phyloP scores from a whole-genome alignment of 1,139 yeast genomes.

The Hyphopichia buzzinii region DNA sequence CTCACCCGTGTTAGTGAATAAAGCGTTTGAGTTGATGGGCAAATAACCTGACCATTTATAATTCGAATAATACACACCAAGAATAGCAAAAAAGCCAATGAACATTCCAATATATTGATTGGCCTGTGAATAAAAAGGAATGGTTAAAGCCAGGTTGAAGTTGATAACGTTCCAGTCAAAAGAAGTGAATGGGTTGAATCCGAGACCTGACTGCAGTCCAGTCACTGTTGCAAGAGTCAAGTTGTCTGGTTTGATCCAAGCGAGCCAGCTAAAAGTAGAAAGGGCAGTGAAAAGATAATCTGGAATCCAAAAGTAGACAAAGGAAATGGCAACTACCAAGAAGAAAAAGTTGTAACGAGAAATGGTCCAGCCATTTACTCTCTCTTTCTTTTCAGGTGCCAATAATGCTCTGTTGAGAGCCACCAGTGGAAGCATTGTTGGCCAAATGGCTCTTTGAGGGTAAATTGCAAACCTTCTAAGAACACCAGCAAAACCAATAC shows the following conservation, averaged over 20 bases:
- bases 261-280: slow-evolving; percentile 36
- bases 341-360: slow-evolving; percentile 32
- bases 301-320: slow-evolving; percentile 36
- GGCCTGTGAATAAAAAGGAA: slow-evolving; percentile 47
- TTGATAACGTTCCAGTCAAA: slow-evolving; percentile 49
- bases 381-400: slow-evolving; percentile 38
- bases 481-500: slow-evolving; percentile 64
- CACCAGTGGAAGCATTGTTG: slow-evolving; percentile 50
- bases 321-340: slow-evolving; percentile 19
- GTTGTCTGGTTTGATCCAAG: slow-evolving; percentile 35
- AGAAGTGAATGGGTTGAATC: slow-evolving; percentile 55
- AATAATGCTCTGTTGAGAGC: slow-evolving; percentile 56
- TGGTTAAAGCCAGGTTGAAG: slow-evolving; percentile 24
- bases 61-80: slow-evolving; percentile 51
- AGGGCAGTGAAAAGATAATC: slow-evolving; percentile 30
- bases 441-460: slow-evolving; percentile 59
- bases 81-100: slow-evolving; percentile 39
- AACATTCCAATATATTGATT: slow-evolving; percentile 44
- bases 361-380: slow-evolving; percentile 37
- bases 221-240: slow-evolving; percentile 50
- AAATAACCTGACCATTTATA: slow-evolving; percentile 50
- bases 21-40: slow-evolving; percentile 51
- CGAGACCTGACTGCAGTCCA: slow-evolving; percentile 53
- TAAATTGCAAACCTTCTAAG: slow-evolving; percentile 56
- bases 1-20: slow-evolving; percentile 49